These are phyloP conservation scores for Boletus rubropictus DNA, from an alignment of 768 basidiomycete genomes.

Conservation along the genomic window DNA sequence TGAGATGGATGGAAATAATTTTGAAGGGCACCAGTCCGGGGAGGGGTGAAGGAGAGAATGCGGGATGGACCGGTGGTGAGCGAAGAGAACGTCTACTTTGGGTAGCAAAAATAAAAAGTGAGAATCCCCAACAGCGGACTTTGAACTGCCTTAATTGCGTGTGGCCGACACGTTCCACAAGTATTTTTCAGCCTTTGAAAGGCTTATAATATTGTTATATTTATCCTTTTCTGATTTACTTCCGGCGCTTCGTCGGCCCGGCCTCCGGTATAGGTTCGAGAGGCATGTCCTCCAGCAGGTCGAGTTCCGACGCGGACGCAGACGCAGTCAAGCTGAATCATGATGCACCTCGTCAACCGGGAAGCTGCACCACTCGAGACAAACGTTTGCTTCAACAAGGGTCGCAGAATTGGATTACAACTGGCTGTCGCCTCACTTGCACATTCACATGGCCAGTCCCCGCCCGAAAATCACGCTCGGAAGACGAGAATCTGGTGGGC, in stretches of 20 bases:
- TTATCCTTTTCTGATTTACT: too few species aligned
- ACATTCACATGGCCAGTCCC: not conserved
- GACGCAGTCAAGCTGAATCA: not conserved
- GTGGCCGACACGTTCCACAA: slow-evolving; percentile 28
- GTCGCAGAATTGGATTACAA: too few species aligned
- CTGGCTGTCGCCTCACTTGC: not conserved
- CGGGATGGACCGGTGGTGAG: slow-evolving; percentile 19
- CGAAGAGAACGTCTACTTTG: slow-evolving; percentile 19
- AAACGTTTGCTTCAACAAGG: too few species aligned
- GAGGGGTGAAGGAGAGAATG: slow-evolving; percentile 20
- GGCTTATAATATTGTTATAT: too few species aligned
- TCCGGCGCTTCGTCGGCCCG: not conserved
- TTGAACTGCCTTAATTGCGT: slow-evolving; percentile 23
- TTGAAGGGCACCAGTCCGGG: slow-evolving; percentile 27
- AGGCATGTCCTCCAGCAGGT: slow-evolving; percentile 13
- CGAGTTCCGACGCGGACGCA: not conserved
- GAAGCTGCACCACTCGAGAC: not conserved
- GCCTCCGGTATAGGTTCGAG: not conserved
- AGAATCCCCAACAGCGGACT: slow-evolving; percentile 28
- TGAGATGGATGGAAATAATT: slow-evolving; percentile 3
- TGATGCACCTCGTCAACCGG: not conserved
- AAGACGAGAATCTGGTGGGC: slow-evolving; percentile 32
- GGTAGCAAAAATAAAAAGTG: slow-evolving; percentile 28
- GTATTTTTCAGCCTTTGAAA: too few species aligned
- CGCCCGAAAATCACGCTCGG: slow-evolving; percentile 5